These are phyloP conservation scores for Albatrellus sp. DNA, from an alignment of 1,284 basidiomycete species.

Conservation along the genomic window DNA sequence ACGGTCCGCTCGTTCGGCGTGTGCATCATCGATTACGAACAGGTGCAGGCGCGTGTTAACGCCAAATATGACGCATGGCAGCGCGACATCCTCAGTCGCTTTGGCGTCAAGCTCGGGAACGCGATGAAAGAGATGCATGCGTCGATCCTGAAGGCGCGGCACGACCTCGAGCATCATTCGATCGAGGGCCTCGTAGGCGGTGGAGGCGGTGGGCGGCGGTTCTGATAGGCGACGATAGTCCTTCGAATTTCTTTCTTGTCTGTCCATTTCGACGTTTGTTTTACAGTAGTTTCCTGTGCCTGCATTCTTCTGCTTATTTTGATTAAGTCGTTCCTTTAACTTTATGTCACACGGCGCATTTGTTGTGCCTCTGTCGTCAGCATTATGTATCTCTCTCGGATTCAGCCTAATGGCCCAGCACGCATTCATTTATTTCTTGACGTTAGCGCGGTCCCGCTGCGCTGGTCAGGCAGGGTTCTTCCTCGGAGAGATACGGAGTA, in stretches of 20 bases:
- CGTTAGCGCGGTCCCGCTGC: too few species aligned
- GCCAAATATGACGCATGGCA: conserved; percentile 99
- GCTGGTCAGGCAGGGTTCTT: too few species aligned
- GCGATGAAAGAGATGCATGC: conserved; percentile 97
- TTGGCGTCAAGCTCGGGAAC: conserved; percentile 84
- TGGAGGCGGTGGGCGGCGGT: conserved; percentile 23
- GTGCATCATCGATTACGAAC: conserved; percentile 93
- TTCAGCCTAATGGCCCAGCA: background rate
- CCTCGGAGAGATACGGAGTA: too few species aligned
- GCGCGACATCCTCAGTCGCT: conserved; percentile 83
- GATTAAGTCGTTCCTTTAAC: background rate
- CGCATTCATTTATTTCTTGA: too few species aligned
- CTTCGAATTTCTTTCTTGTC: background rate
- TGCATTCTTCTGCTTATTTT: background rate
- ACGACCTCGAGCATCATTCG: conserved; percentile 86
- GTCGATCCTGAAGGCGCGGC: conserved; percentile 81
- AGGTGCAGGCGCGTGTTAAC: conserved; percentile 94
- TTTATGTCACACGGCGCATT: background rate
- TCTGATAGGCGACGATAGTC: conserved; percentile 14
- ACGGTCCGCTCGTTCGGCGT: conserved; percentile 87
- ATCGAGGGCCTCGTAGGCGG: conserved; percentile 51
- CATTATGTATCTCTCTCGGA: too few species aligned
- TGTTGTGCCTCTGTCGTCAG: background rate
- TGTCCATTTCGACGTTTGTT: background rate
- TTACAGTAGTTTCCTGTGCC: too few species aligned